Conservation (phyloP, 352 stramenopile species). For the Globisporangium lucens region DNA sequence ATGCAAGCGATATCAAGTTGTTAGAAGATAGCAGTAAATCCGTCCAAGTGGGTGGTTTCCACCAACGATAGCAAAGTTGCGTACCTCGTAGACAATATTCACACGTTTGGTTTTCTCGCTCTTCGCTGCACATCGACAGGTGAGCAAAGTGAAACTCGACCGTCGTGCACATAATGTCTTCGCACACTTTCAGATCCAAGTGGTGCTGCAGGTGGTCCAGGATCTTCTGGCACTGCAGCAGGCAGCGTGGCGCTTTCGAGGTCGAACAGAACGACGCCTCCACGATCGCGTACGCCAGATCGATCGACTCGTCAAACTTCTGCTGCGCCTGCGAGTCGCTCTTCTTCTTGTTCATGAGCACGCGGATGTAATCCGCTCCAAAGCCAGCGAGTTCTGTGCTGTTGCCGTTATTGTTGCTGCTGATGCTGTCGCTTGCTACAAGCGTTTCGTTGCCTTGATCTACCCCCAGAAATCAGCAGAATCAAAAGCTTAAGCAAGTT, state of each 20-base stretch:
- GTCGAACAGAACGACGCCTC: constrained; percentile 58
- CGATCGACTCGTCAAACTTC: constrained; percentile 39
- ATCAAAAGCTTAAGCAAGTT: not conserved
- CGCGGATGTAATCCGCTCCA: constrained; percentile 11
- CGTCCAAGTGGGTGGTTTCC: not conserved
- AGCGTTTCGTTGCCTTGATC: not conserved
- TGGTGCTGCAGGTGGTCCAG: constrained; percentile 62
- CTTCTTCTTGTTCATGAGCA: constrained; percentile 14
- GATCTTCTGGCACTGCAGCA: constrained; percentile 54
- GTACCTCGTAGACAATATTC: constrained; percentile 53
- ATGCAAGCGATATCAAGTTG: not conserved
- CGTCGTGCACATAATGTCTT: constrained; percentile 43
- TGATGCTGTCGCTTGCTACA: not conserved
- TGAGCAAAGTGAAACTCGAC: constrained; percentile 65
- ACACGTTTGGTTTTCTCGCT: constrained; percentile 27
- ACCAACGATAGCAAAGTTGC: not conserved
- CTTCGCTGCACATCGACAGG: constrained; percentile 44
- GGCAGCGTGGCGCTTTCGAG: constrained; percentile 42
- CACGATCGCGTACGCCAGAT: constrained; percentile 51
- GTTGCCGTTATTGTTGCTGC: not conserved
- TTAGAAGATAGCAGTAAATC: not conserved
- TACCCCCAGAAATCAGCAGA: not conserved
- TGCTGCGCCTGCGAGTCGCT: constrained; percentile 15
- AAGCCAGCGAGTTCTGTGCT: not conserved
- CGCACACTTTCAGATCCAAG: constrained; percentile 50